Conservation (phyloP, 2,329 filamentous ascomycete genomes). For the Fusarium sp. region DNA sequence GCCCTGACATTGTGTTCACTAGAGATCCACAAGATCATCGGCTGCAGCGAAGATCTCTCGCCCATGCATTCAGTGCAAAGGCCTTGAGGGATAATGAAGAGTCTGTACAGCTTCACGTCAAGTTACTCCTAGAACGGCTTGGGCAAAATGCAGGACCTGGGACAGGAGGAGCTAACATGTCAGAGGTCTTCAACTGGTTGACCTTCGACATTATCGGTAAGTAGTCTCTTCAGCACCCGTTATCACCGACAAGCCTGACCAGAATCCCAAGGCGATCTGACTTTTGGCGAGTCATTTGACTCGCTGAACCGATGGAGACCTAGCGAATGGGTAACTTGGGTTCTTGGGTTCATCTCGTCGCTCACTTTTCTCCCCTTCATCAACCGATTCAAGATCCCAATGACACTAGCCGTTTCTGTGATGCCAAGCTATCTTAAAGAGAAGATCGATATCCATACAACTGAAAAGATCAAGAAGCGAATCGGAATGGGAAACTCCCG, state of each 20-base stretch:
- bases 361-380: not conserved
- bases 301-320: not conserved
- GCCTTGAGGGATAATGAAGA: slow-evolving; percentile 11
- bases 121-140: not conserved
- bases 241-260: fast-evolving
- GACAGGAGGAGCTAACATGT: not conserved
- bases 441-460: not conserved
- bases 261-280: not conserved
- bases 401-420: not conserved
- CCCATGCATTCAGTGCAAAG: slow-evolving; percentile 17
- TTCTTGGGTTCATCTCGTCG: not conserved
- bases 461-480: not conserved
- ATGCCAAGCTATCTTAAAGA: not conserved
- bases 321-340: slow-evolving; percentile 6
- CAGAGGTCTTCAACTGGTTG: slow-evolving; percentile 13
- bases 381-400: slow-evolving; percentile 7
- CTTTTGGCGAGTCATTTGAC: slow-evolving; percentile 26
- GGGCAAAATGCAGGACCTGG: not conserved
- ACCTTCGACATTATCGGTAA: slow-evolving; percentile 28
- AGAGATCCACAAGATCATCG: slow-evolving; percentile 12
- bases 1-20: slow-evolving; percentile 3
- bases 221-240: not conserved
- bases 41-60: slow-evolving; percentile 10
- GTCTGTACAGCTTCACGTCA: not conserved
- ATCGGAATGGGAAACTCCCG: not conserved